A percentile compares a stretch with the other conserved stretches of the same genome.
Conservation (phyloP, 2,329 filamentous ascomycete genomes). For the Fusarium vanettenii region DNA sequence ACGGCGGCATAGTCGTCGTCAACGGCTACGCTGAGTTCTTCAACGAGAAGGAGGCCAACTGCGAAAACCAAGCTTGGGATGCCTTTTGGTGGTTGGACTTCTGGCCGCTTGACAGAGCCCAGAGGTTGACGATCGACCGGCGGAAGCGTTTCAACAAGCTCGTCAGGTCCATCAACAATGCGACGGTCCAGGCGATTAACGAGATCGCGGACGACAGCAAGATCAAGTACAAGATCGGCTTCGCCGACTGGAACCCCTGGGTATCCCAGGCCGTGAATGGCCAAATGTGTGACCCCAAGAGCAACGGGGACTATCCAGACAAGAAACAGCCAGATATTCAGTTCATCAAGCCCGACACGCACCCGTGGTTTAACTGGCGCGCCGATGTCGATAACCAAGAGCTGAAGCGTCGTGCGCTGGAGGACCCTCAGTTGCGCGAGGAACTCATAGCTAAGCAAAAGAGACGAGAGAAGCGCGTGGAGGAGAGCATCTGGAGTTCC, state of each 20-base stretch:
- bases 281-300: background rate
- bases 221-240: background rate
- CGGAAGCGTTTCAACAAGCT: background rate
- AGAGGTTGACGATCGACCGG: background rate
- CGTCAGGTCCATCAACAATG: background rate
- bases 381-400: background rate
- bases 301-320: background rate
- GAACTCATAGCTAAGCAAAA: background rate
- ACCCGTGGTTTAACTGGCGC: background rate
- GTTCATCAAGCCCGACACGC: background rate
- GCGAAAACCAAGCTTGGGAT: background rate
- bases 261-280: background rate
- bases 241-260: conserved; percentile 12
- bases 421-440: too few species aligned
- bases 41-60: background rate
- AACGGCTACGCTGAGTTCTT: background rate
- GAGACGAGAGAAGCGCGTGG: background rate
- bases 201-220: rapidly evolving
- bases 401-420: background rate
- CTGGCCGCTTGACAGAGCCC: background rate
- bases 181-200: background rate
- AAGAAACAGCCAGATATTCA: background rate
- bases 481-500: background rate
- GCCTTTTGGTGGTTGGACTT: rapidly evolving
- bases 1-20: background rate